A percentile compares a stretch with the other conserved stretches of the same genome.
Conservation (phyloP, 495 filamentous ascomycete genomes). For the Podospora appendiculata region DNA sequence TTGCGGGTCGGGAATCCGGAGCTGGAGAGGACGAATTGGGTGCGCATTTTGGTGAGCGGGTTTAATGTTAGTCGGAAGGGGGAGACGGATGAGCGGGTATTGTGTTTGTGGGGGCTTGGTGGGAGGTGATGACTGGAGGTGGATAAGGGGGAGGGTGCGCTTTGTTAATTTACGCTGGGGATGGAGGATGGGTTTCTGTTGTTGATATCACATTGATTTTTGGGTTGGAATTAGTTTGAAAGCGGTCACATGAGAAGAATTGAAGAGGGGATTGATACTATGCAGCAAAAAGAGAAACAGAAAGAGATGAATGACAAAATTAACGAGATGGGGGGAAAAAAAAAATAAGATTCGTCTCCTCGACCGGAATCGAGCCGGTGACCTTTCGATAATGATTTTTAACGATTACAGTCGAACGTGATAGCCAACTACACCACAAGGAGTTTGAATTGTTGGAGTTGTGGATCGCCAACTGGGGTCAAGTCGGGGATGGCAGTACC, state of each 20-base stretch:
- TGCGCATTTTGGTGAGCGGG: slow-evolving; percentile 16
- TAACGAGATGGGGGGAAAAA: not conserved
- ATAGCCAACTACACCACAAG: slow-evolving; percentile 21
- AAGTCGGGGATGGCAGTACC: not conserved
- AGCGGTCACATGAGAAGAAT: too few species aligned
- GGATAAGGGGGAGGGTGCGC: not conserved
- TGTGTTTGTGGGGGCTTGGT: slow-evolving; percentile 13
- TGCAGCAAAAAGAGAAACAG: too few species aligned
- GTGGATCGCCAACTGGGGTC: not conserved
- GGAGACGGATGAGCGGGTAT: slow-evolving; percentile 15
- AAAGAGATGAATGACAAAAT: too few species aligned
- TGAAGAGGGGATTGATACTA: too few species aligned
- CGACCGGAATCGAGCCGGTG: slow-evolving; percentile 13
- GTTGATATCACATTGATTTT: not conserved
- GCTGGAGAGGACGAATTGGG: slow-evolving; percentile 19
- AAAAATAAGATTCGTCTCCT: slow-evolving; percentile 11
- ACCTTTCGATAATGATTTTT: slow-evolving; percentile 10
- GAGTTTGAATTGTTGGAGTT: slow-evolving; percentile 3
- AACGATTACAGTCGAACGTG: slow-evolving; percentile 22
- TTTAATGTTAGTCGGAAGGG: slow-evolving; percentile 14
- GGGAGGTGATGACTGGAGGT: too few species aligned
- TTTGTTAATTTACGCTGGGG: not conserved
- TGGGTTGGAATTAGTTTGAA: not conserved
- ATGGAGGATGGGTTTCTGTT: not conserved
- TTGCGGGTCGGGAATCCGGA: slow-evolving; percentile 11